Evolutionary conservation across 164 flowering plant genomes (phyloP), one percentile per base, ranked within the genome.

Genomic region (Litsea cubeba): DNA sequence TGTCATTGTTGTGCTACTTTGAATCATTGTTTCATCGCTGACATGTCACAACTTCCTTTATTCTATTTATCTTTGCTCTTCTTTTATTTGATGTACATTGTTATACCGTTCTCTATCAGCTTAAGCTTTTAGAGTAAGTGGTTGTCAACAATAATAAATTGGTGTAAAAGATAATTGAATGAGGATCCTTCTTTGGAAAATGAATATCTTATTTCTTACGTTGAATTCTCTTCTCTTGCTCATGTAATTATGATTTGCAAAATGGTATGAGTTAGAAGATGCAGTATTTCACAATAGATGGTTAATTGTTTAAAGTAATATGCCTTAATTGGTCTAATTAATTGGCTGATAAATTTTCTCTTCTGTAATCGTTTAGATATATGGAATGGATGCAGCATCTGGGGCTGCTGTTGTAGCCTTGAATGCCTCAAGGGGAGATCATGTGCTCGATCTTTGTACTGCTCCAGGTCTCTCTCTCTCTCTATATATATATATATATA

Each of bases 321-420:
- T 54, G 60, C 7, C 46, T 40, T 40, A 40, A 40, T 40, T 40
- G 46, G 35, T 62, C 35, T 22, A 12, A 12, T 40, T 40, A 40
- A 8, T 40, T 51, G 25, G 26, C 24, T 71, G 62, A 12, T 32
- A 10, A 23, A 8, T 73, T 71, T 30, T 1, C 50, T 65, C 46
- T 62, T 32, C 6, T 3, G 66, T 79, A 54, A 18, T 50, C 26
- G 17, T 76, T 75, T 75, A 93, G 99, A 84, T 93, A 35, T 95
- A 93, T 87, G 99, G 99, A 76, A 88, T 93, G 65, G 97, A 95
- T 87, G 99, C 96, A 20, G 92, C 98, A 51, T 93, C 98, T 72
- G 99, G 96, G 65, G 97, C 98, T 76, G 99, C 99, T 84, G 97
- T 93, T 77, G 69, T 79, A 22, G 94, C 96, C 49, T 81, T 95